Evolutionary conservation across 768 basidiomycete species (phyloP).

Genomic region (Trametes cinnabarina): DNA sequence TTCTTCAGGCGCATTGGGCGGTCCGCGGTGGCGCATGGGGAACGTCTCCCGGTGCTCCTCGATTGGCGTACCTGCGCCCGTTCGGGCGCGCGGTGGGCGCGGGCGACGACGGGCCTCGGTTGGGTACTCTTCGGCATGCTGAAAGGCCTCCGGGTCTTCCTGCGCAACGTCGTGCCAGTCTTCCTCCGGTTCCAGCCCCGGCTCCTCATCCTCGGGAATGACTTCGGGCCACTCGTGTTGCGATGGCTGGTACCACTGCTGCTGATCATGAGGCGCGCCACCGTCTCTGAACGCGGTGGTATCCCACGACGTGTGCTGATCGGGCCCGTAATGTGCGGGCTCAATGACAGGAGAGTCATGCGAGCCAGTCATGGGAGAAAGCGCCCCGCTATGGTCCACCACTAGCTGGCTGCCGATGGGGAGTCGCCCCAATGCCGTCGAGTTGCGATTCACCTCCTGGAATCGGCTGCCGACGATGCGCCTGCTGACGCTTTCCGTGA

Average conservation of each 20-base stretch:
- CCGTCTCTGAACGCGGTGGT: conserved; percentile 27
- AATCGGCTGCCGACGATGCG: conserved; percentile 68
- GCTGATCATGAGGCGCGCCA: conserved; percentile 1
- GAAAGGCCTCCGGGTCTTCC: conserved; percentile 40
- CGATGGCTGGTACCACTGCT: conserved; percentile 32
- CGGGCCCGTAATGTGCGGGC: conserved; percentile 53
- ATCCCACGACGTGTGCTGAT: conserved; percentile 34
- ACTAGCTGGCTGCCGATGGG: conserved; percentile 59
- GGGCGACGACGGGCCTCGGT: conserved; percentile 25
- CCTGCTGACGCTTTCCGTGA: conserved; percentile 59
- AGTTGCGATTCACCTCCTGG: conserved; percentile 67
- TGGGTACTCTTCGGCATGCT: conserved; percentile 29
- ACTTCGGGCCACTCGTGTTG: conserved; percentile 16
- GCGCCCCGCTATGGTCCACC: conserved; percentile 49
- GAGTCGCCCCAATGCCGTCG: conserved; percentile 53
- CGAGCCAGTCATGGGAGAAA: conserved; percentile 29
- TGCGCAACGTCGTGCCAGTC: conserved; percentile 63
- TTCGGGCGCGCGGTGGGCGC: conserved; percentile 21
- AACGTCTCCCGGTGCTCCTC: conserved; percentile 58
- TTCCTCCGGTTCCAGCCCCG: conserved; percentile 39
- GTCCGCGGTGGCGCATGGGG: conserved; percentile 46
- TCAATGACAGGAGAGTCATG: conserved; percentile 46
- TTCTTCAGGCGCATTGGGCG: conserved; percentile 39
- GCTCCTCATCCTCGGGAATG: conserved; percentile 23
- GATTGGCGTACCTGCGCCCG: conserved; percentile 17